A percentile compares a stretch with the other conserved stretches of the same genome.
These are phyloP conservation scores for Xylariaceae sp. DNA, from an alignment of 2,329 filamentous ascomycete genomes.

Conservation along the genomic window DNA sequence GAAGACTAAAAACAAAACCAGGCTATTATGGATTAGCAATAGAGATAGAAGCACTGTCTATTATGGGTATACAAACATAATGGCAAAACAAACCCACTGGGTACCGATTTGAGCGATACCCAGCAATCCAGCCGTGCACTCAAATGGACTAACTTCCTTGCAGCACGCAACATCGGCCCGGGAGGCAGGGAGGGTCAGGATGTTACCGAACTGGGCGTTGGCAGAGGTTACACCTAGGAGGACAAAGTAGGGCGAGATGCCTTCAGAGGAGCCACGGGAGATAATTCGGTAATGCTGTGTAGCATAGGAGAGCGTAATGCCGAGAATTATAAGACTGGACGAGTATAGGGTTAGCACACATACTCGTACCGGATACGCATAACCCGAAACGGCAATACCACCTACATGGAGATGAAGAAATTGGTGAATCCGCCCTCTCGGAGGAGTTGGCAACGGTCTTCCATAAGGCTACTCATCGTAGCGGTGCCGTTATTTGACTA, in stretches of 20 bases:
- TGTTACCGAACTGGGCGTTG: conserved; percentile 89
- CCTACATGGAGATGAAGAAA: conserved; percentile 62
- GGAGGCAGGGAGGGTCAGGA: conserved; percentile 84
- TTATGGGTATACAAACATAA: conserved; percentile 70
- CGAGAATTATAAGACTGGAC: conserved; percentile 74
- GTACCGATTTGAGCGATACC: conserved; percentile 90
- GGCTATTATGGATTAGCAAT: conserved; percentile 58
- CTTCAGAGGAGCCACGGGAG: conserved; percentile 81
- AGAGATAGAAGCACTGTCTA: not conserved
- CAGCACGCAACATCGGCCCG: conserved; percentile 86
- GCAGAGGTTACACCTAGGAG: conserved; percentile 91
- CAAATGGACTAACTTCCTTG: conserved; percentile 76
- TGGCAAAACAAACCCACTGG: conserved; percentile 89
- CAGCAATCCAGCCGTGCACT: conserved; percentile 83
- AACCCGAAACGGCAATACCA: conserved; percentile 6
- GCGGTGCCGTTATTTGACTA: not conserved
- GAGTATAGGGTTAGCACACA: conserved; percentile 29
- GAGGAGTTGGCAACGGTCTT: conserved; percentile 57
- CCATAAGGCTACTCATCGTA: conserved; percentile 42
- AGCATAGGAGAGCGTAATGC: conserved; percentile 90
- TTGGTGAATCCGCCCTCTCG: conserved; percentile 60
- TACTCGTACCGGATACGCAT: not conserved
- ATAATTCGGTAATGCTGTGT: conserved; percentile 96
- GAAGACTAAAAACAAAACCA: conserved; percentile 93
- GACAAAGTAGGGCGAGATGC: conserved; percentile 94